Base-by-base conservation (phyloP, 768 basidiomycete genomes). In the Boletus sensibilis region DNA sequence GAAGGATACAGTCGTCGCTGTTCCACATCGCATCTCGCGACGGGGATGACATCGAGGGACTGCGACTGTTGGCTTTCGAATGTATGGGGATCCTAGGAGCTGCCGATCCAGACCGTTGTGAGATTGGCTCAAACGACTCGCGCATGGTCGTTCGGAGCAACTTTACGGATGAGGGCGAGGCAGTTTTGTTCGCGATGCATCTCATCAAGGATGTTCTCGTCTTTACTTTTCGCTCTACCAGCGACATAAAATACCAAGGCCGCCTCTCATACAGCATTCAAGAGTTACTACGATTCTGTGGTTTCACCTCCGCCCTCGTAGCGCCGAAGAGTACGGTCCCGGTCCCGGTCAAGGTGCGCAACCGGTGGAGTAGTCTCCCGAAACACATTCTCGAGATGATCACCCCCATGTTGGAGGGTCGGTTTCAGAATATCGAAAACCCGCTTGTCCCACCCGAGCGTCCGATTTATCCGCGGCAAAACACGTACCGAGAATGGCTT, bases 401-500 rank as follows among this genome's bases (percentile, higher is more conserved):
- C 34, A 83, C 92, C 0, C 94, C 96, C 0, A 77, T 98, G 20
- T 81, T 98, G 13, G 88, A 85, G 57, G 79, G 81, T 39, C 80
- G 82, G 37, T 92, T 84, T 67, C 78, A 79, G 5, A 73, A 87
- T 16, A 76, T 78, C 16, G 76, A 79, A 27, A 76, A 75, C 9
- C 64, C 70, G 2, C 65, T 72, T 2, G 75, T 74, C 12, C 62
- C 75, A 3, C 68, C 77, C 20, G 71, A 76, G 48, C 83, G 87
- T 60, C 95, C 96, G 3, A 85, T 98, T 53, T 99, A 98, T 72
- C 79, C 83, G 1, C 73, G 74, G 5, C 80, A 86, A 54, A 65
- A 56, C n/a, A 96, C 93, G 0, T 99, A 98, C 72, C 85, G 95
- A 40, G 95, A 98, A 71, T 99, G 97, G 97, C 82, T 98, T 34